Base-by-base conservation (phyloP, 164 flowering plant genomes). In the Tinospora cordifolia region DNA sequence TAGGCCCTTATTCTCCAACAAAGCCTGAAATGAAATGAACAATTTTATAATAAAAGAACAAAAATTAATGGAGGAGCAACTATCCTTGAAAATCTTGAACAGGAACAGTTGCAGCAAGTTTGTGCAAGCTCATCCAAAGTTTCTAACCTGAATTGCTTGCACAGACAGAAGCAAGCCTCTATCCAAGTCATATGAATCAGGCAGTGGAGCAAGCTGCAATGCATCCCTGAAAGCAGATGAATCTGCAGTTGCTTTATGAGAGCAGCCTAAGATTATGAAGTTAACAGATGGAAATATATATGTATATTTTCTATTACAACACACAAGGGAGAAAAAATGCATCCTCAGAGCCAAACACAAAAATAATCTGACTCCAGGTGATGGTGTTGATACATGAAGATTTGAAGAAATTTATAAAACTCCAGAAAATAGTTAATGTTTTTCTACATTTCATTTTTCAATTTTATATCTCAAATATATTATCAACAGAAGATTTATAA, bases 111-210 rank as follows among this genome's bases (percentile, higher is more conserved):
- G 8, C 40, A 57, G 70, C 27, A 38, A 19, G 25, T 22, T 70
- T 63, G 68, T 26, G 27, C 15, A 27, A 34, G 46, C 24, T 69
- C 57, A 44, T n/a, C 41, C 67, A 57, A 49, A 34, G 62, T 57
- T 36, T 27, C 27, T 66, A 75, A 95, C 99, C 92, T 92, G 99
- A 75, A 92, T 95, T 66, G 91, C 98, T 81, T 92, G 98, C 76
- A 95, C 97, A 79, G 98, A 82, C 75, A 95, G 93, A 83, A 91
- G 96, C 83, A 95, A 80, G 58, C 99, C 98, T 76, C 94, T 85
- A 69, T 92, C 99, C 77, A 95, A 75, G 76, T 95, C 97, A 83
- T 81, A 92, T 57, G 98, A 91, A 79, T 92, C 98, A 77, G 97
- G 94, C 90, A 91, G 87, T 63, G 99, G 96, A 72, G 85, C 97